Conservation (phyloP, 2,329 filamentous ascomycete species). For the Epicoccum nigrum region DNA sequence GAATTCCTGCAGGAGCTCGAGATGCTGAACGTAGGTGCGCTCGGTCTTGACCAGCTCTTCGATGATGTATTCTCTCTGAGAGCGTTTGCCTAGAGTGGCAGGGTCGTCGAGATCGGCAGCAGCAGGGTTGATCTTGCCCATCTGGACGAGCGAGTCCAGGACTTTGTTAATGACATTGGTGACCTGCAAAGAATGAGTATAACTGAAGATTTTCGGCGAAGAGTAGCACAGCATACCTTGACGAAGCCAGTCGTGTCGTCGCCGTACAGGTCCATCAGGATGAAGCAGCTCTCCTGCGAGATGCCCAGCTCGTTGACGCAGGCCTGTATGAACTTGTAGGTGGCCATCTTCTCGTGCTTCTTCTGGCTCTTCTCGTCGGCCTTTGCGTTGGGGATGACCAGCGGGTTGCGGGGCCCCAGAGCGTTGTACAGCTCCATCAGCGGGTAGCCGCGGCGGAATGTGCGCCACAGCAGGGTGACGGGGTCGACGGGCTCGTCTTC, state of each 20-base stretch:
- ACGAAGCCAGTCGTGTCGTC: slow-evolving; percentile 97
- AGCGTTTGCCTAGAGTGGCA: slow-evolving; percentile 60
- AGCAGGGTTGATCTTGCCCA: slow-evolving; percentile 66
- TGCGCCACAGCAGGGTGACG: slow-evolving; percentile 88
- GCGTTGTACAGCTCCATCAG: slow-evolving; percentile 89
- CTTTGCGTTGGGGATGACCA: slow-evolving; percentile 70
- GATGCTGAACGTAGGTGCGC: slow-evolving; percentile 95
- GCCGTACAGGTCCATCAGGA: slow-evolving; percentile 88
- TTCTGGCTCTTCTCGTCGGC: slow-evolving; percentile 62
- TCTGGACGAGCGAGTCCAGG: slow-evolving; percentile 81
- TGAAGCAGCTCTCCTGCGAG: slow-evolving; percentile 81
- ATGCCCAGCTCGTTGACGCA: slow-evolving; percentile 84
- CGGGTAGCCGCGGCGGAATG: slow-evolving; percentile 82
- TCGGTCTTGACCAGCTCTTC: slow-evolving; percentile 93
- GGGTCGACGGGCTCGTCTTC: slow-evolving; percentile 67
- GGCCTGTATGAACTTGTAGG: slow-evolving; percentile 90
- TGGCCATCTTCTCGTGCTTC: slow-evolving; percentile 83
- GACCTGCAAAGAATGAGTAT: slow-evolving; percentile 59
- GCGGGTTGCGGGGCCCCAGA: slow-evolving; percentile 70
- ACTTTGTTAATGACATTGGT: slow-evolving; percentile 92
- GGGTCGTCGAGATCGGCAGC: slow-evolving; percentile 55
- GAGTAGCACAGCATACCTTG: slow-evolving; percentile 64
- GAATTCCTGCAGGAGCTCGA: slow-evolving; percentile 90
- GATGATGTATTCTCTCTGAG: slow-evolving; percentile 85
- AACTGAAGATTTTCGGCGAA: neutral